Percentiles rank a stretch among this genome's conserved stretches.
These are phyloP conservation scores for Penicillium diatomitis DNA, from an alignment of 495 filamentous ascomycete genomes.

Conservation along the genomic window DNA sequence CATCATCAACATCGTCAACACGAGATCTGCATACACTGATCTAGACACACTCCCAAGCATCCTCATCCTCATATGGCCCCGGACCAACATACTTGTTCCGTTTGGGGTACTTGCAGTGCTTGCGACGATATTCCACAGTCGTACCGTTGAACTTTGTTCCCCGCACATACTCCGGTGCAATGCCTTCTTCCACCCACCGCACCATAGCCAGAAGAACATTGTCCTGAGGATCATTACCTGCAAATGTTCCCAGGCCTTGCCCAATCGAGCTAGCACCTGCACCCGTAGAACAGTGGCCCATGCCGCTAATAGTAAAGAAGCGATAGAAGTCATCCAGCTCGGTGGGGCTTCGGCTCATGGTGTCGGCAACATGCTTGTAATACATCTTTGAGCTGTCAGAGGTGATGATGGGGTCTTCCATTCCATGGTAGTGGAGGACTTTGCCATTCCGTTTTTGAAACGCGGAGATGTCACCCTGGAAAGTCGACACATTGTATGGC, in stretches of 20 bases:
- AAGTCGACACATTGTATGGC: background rate
- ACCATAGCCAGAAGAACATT: background rate
- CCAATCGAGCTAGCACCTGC: background rate
- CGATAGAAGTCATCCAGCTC: slow-evolving; percentile 1
- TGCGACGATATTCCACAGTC: background rate
- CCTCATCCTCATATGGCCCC: background rate
- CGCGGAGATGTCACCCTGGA: background rate
- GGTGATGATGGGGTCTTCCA: background rate
- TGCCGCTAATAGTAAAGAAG: slow-evolving; percentile 1
- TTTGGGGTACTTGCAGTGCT: background rate
- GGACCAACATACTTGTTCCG: slow-evolving; percentile 1
- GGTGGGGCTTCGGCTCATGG: background rate
- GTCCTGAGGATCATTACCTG: background rate
- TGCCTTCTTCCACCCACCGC: background rate
- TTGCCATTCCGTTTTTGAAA: background rate
- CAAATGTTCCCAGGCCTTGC: background rate
- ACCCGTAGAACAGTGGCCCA: background rate
- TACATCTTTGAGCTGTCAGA: background rate
- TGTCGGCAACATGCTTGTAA: background rate
- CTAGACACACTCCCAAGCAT: background rate
- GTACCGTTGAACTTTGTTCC: background rate
- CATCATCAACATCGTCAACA: background rate
- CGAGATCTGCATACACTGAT: background rate
- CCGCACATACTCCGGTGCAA: background rate
- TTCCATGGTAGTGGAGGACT: background rate